Evolutionary conservation across 106 monocot genomes (phyloP).

Genomic region (Posidonia australis): DNA sequence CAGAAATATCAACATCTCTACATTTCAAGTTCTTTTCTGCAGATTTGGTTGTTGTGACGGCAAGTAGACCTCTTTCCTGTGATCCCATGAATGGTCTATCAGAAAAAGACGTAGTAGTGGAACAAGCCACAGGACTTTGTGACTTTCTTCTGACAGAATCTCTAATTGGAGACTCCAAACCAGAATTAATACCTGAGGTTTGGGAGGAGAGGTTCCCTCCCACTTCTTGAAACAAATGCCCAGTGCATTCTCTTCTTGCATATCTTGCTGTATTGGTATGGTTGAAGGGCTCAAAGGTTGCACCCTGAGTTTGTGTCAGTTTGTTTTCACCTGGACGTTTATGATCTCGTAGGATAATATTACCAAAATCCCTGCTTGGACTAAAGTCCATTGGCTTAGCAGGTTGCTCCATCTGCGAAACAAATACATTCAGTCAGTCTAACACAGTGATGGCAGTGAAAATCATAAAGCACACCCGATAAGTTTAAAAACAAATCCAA

Average conservation of each 20-base stretch:
- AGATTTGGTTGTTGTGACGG: conserved; percentile 25
- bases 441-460: too few species aligned
- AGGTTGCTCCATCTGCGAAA: not conserved
- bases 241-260: not conserved
- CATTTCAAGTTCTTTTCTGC: conserved; percentile 13
- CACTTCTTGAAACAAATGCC: conserved; percentile 1
- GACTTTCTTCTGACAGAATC: conserved; percentile 20
- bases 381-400: not conserved
- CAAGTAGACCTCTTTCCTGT: conserved; percentile 61
- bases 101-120: conserved; percentile 31
- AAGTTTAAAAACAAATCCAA: too few species aligned
- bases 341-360: not conserved
- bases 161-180: conserved; percentile 24
- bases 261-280: not conserved
- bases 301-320: not conserved
- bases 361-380: not conserved
- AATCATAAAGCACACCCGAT: too few species aligned
- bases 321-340: conserved; percentile 4
- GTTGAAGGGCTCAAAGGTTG: not conserved
- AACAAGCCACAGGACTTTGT: conserved; percentile 24
- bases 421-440: not conserved
- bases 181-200: conserved; percentile 26
- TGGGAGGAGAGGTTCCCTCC: conserved; percentile 5
- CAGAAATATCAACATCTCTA: conserved; percentile 2
- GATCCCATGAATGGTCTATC: conserved; percentile 72